Percentiles rank a stretch among this genome's conserved stretches.
These are phyloP conservation scores for Purshia tridentata DNA, from an alignment of 306 rosid genomes.

Conservation along the genomic window DNA sequence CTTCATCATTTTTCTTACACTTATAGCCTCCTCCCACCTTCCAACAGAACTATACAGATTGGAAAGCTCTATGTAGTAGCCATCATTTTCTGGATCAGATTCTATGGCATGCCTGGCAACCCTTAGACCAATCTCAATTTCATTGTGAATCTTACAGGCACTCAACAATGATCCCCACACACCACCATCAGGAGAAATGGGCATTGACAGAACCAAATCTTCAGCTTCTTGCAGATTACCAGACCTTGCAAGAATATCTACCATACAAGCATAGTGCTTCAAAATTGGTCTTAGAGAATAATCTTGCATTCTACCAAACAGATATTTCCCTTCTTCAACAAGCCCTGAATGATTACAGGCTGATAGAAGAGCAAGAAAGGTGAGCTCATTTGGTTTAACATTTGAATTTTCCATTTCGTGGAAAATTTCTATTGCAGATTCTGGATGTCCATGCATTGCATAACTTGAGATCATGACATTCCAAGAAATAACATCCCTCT, in stretches of 20 bases:
- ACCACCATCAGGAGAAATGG: conserved; percentile 63
- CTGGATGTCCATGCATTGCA: conserved; percentile 64
- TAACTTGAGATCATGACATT: conserved; percentile 74
- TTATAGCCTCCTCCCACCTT: conserved; percentile 78
- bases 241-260: conserved; percentile 75
- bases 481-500: conserved; percentile 68
- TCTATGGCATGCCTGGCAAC: conserved; percentile 58
- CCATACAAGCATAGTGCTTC: conserved; percentile 85
- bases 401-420: conserved; percentile 56
- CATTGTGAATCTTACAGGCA: conserved; percentile 67
- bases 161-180: conserved; percentile 77
- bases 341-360: conserved; percentile 72
- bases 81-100: conserved; percentile 74
- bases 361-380: conserved; percentile 73
- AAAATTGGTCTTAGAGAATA: conserved; percentile 50
- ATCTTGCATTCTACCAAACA: conserved; percentile 53
- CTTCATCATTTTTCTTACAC: conserved; percentile 56
- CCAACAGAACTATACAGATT: conserved; percentile 67
- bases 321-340: conserved; percentile 59
- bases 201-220: conserved; percentile 70
- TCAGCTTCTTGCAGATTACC: conserved; percentile 73
- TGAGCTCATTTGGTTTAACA: conserved; percentile 57
- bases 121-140: conserved; percentile 61
- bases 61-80: conserved; percentile 59
- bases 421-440: conserved; percentile 59